phyloP scores from a whole-genome alignment of 192 early-diverging fungal species.

The Phlyctochytrium bullatum region DNA sequence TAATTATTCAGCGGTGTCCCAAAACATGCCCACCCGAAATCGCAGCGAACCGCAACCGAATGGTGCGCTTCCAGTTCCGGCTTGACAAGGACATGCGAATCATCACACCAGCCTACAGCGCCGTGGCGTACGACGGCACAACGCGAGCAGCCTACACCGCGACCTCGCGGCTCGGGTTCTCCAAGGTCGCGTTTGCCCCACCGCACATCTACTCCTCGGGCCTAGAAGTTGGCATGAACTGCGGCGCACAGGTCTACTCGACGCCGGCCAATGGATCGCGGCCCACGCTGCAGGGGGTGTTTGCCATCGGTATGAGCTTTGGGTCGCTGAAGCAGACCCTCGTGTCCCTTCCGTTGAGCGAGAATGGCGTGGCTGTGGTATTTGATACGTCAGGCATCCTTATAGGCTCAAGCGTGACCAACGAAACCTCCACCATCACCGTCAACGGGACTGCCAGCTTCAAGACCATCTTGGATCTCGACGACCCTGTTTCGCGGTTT shows the following conservation, averaged over 20 bases:
- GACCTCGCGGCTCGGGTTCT: not conserved
- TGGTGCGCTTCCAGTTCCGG: not conserved
- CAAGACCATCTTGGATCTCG: not conserved
- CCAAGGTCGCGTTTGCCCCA: not conserved
- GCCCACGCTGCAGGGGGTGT: not conserved
- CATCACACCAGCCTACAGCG: not conserved
- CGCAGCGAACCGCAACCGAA: not conserved
- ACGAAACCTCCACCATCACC: not conserved
- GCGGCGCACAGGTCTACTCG: not conserved
- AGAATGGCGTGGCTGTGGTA: conserved; percentile 11
- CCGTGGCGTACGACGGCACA: not conserved
- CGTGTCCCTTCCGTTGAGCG: not conserved
- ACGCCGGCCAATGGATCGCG: not conserved
- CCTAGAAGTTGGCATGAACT: not conserved
- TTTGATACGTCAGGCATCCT: conserved; percentile 3
- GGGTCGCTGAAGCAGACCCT: not conserved
- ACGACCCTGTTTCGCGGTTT: not conserved
- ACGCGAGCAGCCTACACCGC: not conserved
- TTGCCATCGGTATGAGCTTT: conserved; percentile 4
- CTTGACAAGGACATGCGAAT: not conserved
- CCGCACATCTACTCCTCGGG: not conserved
- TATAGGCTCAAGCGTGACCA: conserved; percentile 8
- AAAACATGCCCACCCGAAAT: not conserved
- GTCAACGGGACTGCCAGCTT: not conserved
- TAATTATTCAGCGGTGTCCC: not conserved